A percentile compares a stretch with the other conserved stretches of the same genome.
These are phyloP conservation scores for Aeschynomene evenia DNA, from an alignment of 306 rosid genomes.

Conservation along the genomic window DNA sequence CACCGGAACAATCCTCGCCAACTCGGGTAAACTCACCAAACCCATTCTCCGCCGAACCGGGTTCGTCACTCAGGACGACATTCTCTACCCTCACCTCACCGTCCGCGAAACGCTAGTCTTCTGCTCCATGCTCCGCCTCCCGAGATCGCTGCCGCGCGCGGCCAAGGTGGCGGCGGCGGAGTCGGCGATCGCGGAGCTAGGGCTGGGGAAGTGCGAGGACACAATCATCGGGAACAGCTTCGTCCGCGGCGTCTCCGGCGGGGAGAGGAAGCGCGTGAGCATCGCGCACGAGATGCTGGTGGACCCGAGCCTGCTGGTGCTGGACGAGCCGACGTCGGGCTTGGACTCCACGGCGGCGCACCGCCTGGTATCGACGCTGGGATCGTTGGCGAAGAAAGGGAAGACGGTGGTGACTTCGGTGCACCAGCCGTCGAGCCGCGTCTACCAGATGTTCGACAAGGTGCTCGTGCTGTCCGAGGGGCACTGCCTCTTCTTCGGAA, in stretches of 20 bases:
- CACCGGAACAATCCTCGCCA: constrained; percentile 67
- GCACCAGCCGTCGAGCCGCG: constrained; percentile 92
- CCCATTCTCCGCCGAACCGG: constrained; percentile 63
- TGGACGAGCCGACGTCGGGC: constrained; percentile 94
- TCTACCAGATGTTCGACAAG: constrained; percentile 68
- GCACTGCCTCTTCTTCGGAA: constrained; percentile 62
- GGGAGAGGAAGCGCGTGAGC: constrained; percentile 85
- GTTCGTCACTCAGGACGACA: constrained; percentile 78
- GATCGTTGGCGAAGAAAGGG: constrained; percentile 65
- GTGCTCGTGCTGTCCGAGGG: constrained; percentile 73
- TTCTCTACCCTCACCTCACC: constrained; percentile 78
- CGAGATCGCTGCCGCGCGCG: constrained; percentile 20
- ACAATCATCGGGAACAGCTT: constrained; percentile 78
- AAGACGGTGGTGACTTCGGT: constrained; percentile 76
- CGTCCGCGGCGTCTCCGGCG: constrained; percentile 84
- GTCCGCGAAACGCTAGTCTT: constrained; percentile 75
- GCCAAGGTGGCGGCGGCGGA: constrained; percentile 60
- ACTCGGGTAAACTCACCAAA: constrained; percentile 46
- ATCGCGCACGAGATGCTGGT: constrained; percentile 84
- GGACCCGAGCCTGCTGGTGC: constrained; percentile 63
- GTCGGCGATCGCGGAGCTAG: constrained; percentile 63
- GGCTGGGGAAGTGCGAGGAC: constrained; percentile 64
- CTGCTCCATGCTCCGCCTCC: constrained; percentile 83
- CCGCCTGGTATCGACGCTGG: constrained; percentile 51
- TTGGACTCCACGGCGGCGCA: constrained; percentile 87